phyloP scores from a whole-genome alignment of 202 grass and related monocot genomes.

The Zizania palustris region DNA sequence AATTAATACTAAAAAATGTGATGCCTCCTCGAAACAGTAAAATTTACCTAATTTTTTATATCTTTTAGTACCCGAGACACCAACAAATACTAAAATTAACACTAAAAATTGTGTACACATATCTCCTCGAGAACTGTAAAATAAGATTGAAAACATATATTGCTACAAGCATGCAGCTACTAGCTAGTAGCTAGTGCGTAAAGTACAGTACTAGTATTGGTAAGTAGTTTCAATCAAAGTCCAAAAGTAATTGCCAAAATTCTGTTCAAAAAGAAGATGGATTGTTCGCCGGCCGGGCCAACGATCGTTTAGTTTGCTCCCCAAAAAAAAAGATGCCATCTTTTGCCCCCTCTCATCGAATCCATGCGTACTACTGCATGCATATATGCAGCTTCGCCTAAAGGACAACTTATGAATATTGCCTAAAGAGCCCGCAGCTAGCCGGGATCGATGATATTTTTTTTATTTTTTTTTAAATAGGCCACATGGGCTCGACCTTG shows the following conservation, averaged over 20 bases:
- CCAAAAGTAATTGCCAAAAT: conserved; percentile 45
- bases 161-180: too few relatives aligned
- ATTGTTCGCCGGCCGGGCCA: conserved; percentile 47
- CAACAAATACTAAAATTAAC: too few relatives aligned
- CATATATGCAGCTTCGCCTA: conserved; percentile 43
- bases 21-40: too few relatives aligned
- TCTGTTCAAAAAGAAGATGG: conserved; percentile 39
- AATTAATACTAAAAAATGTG: too few relatives aligned
- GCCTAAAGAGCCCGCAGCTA: conserved; percentile 34
- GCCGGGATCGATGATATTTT: conserved; percentile 24
- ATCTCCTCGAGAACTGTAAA: too few relatives aligned
- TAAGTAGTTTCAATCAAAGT: conserved; percentile 24
- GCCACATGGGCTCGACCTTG: too few relatives aligned
- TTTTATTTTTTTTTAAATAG: too few relatives aligned
- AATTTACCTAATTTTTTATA: too few relatives aligned
- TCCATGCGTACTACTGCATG: conserved; percentile 44
- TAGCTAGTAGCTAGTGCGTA: not conserved
- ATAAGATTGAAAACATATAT: too few relatives aligned
- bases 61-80: too few relatives aligned
- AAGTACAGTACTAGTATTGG: conserved; percentile 1
- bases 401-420: conserved; percentile 45
- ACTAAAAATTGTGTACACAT: too few relatives aligned
- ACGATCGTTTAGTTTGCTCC: conserved; percentile 40
- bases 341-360: conserved; percentile 42
- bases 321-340: conserved; percentile 17